phyloP scores from a whole-genome alignment of 257 asterid genomes.

The Haberlea rhodopensis region DNA sequence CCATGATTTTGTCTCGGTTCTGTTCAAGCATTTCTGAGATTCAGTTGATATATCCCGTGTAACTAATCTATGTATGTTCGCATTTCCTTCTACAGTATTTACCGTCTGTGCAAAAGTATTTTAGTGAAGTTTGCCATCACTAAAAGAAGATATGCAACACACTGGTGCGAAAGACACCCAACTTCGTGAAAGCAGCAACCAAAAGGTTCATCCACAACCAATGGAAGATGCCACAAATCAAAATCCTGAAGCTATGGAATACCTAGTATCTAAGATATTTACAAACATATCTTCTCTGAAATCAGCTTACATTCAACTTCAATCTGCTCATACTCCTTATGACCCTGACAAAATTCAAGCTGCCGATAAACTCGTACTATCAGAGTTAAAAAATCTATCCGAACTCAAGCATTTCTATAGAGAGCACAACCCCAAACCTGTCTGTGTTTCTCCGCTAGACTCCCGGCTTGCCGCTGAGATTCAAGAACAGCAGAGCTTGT shows the following conservation, averaged over 20 bases:
- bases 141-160: constrained; percentile 92
- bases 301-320: constrained; percentile 92
- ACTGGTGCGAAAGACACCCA: constrained; percentile 83
- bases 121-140: constrained; percentile 30
- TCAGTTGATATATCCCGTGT: constrained; percentile 5
- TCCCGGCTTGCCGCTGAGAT: constrained; percentile 98
- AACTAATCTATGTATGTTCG: constrained; percentile 24
- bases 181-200: constrained; percentile 92
- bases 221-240: constrained; percentile 90
- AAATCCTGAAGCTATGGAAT: constrained; percentile 89
- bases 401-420: constrained; percentile 96
- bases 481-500: constrained; percentile 93
- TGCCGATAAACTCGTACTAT: constrained; percentile 92
- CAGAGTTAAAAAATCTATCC: constrained; percentile 86
- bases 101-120: constrained; percentile 29
- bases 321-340: constrained; percentile 93
- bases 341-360: constrained; percentile 97
- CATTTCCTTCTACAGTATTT: constrained; percentile 33
- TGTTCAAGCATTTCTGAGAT: constrained; percentile 10
- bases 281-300: constrained; percentile 85
- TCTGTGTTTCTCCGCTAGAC: constrained; percentile 88
- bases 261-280: constrained; percentile 76
- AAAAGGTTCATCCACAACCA: constrained; percentile 98
- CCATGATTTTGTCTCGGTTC: constrained; percentile 14
- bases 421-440: constrained; percentile 94